Evolutionary conservation across 192 early-diverging fungal genomes (phyloP), one percentile per base, ranked within the genome.

Genomic region (Coemansia sp.): DNA sequence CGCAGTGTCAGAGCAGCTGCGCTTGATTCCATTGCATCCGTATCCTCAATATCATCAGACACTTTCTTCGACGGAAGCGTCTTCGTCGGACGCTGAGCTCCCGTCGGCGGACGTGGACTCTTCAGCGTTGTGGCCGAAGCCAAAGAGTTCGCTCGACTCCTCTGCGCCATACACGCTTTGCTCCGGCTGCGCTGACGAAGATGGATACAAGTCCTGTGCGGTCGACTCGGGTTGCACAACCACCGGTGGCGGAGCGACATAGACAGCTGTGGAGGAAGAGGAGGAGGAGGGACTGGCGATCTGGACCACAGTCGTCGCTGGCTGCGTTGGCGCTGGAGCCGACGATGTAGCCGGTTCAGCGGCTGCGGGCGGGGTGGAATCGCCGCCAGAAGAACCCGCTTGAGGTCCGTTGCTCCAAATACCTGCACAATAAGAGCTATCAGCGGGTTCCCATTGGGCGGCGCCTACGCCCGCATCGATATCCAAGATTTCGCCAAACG

Each of bases 401-500:
- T 40, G 23, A 0, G 54, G 61, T 19, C 61, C 42, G 13, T 69
- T 66, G 22, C 35, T 65, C 79, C 79, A 81, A 9, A 85, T 82
- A 5, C 79, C 85, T 0, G 49, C 64, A 40, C 85, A 87, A 32
- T 79, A 45, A 1, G 65, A 72, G 65, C 65, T 69, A 35, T 69
- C 71, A 14, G 71, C 84, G 0, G 75, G 61, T 1, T 23, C 50
- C 85, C 85, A 87, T 1, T 65, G 54, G 5, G 85, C 85, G 9
- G 81, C 71, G 7, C 75, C 79, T 6, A 79, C 56, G 53, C 84
- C 84, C 48, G 72, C 70, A 29, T 69, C 67, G 22, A 85, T 80
- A 4, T 76, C 64, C 40, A 86, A 84, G 35, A 86, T 55, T 48
- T 75, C 48, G 13, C 76, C 69, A 65, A 85, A 86, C 55, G 76